These are phyloP conservation scores for Candida broadrunensis DNA, from an alignment of 805 yeast species.

Conservation along the genomic window DNA sequence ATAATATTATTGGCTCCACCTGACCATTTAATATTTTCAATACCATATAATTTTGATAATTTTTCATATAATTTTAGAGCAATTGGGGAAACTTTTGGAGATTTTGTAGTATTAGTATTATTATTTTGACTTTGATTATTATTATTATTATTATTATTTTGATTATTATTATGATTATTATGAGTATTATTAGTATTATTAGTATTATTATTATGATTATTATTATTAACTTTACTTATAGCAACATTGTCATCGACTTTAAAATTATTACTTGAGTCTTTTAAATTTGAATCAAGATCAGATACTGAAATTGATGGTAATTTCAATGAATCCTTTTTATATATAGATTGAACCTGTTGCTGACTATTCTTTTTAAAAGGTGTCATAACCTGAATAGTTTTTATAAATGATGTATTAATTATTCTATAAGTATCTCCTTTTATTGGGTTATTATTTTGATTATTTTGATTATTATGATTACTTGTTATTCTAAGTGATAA, in stretches of 20 bases:
- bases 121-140: slow-evolving; percentile 6
- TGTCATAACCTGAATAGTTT: slow-evolving; percentile 39
- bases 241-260: background rate
- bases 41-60: slow-evolving; percentile 16
- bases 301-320: slow-evolving; percentile 2
- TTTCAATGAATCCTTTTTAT: background rate
- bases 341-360: background rate
- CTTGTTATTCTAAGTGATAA: slow-evolving; percentile 27
- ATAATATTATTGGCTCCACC: slow-evolving; percentile 29
- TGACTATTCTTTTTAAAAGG: background rate
- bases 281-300: background rate
- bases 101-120: slow-evolving; percentile 15
- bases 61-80: slow-evolving; percentile 16
- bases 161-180: background rate
- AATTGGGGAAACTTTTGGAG: slow-evolving; percentile 8
- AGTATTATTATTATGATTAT: background rate
- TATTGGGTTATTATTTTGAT: background rate
- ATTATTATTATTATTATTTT: background rate
- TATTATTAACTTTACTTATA: background rate
- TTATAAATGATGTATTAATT: slow-evolving; percentile 57
- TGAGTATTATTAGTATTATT: background rate
- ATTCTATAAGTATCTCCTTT: slow-evolving; percentile 40
- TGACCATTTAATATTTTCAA: slow-evolving; percentile 25
- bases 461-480: slow-evolving; percentile 9
- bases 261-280: background rate